Conservation (phyloP, 805 yeast genomes). For the Hemisphaericaspora nanyangensis region DNA sequence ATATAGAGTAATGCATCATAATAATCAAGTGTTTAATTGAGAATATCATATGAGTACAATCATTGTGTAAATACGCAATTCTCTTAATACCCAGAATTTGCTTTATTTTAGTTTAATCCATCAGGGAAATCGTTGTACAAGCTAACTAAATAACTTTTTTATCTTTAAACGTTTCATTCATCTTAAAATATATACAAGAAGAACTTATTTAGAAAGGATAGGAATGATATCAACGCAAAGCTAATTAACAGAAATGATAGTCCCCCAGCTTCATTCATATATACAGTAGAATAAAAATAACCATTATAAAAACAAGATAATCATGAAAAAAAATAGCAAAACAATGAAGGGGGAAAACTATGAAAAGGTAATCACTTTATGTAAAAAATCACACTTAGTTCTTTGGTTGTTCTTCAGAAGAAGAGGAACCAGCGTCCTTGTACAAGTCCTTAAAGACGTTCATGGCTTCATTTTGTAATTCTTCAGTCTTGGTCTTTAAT, state of each 20-base stretch:
- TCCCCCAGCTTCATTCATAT: background rate
- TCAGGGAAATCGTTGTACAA: background rate
- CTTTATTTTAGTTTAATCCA: too few species aligned
- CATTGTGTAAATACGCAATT: too few species aligned
- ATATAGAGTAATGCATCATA: too few species aligned
- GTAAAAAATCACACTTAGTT: slow-evolving; percentile 14
- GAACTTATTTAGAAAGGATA: background rate
- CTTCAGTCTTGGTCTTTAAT: slow-evolving; percentile 71
- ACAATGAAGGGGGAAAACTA: background rate
- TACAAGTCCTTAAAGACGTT: slow-evolving; percentile 69
- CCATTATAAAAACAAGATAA: background rate
- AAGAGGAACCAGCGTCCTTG: slow-evolving; percentile 19
- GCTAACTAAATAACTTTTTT: too few species aligned
- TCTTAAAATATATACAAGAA: background rate
- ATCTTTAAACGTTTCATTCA: background rate
- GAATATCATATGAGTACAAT: too few species aligned
- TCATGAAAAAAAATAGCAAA: background rate
- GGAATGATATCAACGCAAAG: background rate
- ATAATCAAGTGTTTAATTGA: too few species aligned
- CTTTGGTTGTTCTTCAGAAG: slow-evolving; percentile 25
- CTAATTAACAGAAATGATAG: background rate
- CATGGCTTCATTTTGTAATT: slow-evolving; percentile 70
- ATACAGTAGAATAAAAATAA: background rate
- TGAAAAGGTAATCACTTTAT: background rate
- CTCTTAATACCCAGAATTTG: too few species aligned